Evolutionary conservation across 169 alveolate species (phyloP), one percentile per base, ranked within the genome.

Genomic region (Plasmodium reichenowi): DNA sequence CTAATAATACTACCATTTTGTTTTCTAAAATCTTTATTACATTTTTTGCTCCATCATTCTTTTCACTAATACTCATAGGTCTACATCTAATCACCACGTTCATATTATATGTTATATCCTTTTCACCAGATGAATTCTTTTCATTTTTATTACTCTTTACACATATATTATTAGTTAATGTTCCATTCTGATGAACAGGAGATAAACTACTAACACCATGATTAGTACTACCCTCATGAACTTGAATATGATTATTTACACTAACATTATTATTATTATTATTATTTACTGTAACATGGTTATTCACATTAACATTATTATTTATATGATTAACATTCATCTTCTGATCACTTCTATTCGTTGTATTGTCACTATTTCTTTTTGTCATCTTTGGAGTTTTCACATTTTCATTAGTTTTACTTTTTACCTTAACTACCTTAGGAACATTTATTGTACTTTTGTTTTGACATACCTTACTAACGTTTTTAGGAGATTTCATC

Each of bases 11-110:
- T 59, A 67, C 60, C 86, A 72, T 70, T 75, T 89, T 78, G 54
- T 76, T 72, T 48, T 67, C 93, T 26, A 72, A 38, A 66, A 88
- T 72, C 50, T 74, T 60, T 92, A 91, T 24, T 74, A 92, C 88
- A 73, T 91, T 76, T 80, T 78, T n/a, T 88, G 88, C 86, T n/a
- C 88, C 93, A 50, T 87, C 88, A 88, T 83, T 89, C 72, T 92
- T 59, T 92, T 92, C 88, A 58, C 72, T 56, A 13, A 89, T 92
- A 75, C 85, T 88, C 86, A 93, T 64, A 2, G 89, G 89, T 71
- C 91, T 24, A 67, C 91, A 72, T 71, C 93, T 64, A 12, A 29
- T 91, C 45, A 38, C 94, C 54, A 63, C 88, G 88, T 15, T 87
- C 92, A 86, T 72, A 58, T 86, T 74, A 20, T 73, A 68, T n/a